phyloP scores from a whole-genome alignment of 495 filamentous ascomycete genomes.

The Penicillium manginii region DNA sequence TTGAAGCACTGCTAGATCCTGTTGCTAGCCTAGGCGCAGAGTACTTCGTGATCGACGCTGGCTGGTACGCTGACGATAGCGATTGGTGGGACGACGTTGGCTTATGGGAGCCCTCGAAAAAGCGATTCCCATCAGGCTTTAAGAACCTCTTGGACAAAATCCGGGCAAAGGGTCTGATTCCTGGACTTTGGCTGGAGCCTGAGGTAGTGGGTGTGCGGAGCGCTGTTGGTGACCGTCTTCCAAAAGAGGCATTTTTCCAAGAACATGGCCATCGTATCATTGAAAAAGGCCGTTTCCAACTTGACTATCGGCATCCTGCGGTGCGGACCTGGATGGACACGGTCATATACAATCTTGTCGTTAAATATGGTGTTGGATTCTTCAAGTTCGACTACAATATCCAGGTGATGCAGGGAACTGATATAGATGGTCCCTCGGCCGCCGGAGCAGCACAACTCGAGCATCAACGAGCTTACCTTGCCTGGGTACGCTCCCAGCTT shows the following conservation, averaged over 20 bases:
- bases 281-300: background rate
- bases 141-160: background rate
- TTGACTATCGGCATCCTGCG: background rate
- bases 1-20: conserved; percentile 25
- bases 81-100: conserved; percentile 35
- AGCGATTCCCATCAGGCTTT: conserved; percentile 29
- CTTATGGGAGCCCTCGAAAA: conserved; percentile 31
- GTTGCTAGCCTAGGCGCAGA: conserved; percentile 4
- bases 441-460: background rate
- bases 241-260: background rate
- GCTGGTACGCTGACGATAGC: conserved; percentile 34
- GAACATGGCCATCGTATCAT: background rate
- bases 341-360: conserved; percentile 4
- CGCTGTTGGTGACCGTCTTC: background rate
- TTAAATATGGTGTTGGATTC: conserved; percentile 23
- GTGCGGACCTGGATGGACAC: background rate
- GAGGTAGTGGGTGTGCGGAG: background rate
- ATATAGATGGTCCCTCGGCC: conserved; percentile 15
- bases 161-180: background rate
- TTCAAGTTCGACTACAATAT: conserved; percentile 37
- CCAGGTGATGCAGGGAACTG: conserved; percentile 27
- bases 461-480: background rate
- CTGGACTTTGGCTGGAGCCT: background rate
- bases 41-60: conserved; percentile 33
- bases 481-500: background rate